These are phyloP conservation scores for Dactylellina leptospora DNA, from an alignment of 2,329 filamentous ascomycete genomes.

Conservation along the genomic window DNA sequence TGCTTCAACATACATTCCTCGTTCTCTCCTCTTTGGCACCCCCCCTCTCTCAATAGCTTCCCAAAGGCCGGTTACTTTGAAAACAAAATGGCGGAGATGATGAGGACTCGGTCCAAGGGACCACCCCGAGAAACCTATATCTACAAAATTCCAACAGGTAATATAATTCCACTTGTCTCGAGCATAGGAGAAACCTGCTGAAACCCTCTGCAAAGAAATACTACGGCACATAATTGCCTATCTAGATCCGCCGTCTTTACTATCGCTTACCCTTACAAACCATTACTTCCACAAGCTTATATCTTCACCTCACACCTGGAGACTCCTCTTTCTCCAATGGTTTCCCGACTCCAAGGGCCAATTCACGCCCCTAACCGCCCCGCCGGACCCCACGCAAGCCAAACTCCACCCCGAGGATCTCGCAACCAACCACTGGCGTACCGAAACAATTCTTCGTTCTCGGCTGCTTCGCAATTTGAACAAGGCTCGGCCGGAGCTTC, in stretches of 20 bases:
- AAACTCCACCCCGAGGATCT: slow-evolving; percentile 50
- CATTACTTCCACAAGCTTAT: slow-evolving; percentile 51
- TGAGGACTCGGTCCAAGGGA: slow-evolving; percentile 51
- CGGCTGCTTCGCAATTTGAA: slow-evolving; percentile 45
- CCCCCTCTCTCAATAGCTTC: too few species aligned
- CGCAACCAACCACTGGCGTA: slow-evolving; percentile 50
- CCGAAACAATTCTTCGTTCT: slow-evolving; percentile 42
- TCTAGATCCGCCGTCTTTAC: slow-evolving; percentile 41
- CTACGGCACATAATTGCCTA: slow-evolving; percentile 48
- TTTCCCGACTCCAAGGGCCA: slow-evolving; percentile 51
- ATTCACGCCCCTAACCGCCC: slow-evolving; percentile 47
- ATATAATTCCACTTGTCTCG: background rate
- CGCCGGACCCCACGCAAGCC: slow-evolving; percentile 36
- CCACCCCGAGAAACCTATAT: slow-evolving; percentile 49
- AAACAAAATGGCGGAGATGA: slow-evolving; percentile 49
- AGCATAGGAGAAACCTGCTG: background rate
- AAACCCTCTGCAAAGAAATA: slow-evolving; percentile 27
- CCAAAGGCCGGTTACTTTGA: too few species aligned
- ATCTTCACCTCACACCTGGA: slow-evolving; percentile 48
- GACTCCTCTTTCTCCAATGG: slow-evolving; percentile 47
- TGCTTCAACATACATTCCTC: too few species aligned
- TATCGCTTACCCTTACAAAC: slow-evolving; percentile 44
- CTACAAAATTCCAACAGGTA: slow-evolving; percentile 51
- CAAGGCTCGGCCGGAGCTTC: slow-evolving; percentile 47
- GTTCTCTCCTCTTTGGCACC: too few species aligned